Percentiles rank a stretch among this genome's conserved stretches.
Conservation (phyloP, 2,329 filamentous ascomycete species). For the Cytospora piceae region DNA sequence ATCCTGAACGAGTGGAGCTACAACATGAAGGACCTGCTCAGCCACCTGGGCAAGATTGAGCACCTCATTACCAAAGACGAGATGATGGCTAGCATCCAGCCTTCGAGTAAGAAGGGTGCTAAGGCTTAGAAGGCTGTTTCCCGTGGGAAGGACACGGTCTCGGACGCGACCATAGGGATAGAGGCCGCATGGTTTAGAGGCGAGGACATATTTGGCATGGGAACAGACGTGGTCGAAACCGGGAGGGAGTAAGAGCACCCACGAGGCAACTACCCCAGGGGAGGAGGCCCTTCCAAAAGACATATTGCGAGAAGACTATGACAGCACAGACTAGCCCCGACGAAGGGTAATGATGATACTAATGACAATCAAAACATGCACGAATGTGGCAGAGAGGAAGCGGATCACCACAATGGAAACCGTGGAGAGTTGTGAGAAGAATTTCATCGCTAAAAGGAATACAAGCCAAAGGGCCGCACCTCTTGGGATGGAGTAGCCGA, state of each 20-base stretch:
- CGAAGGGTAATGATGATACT: constrained; percentile 2
- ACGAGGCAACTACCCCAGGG: too few relatives aligned
- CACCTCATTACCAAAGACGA: constrained; percentile 99
- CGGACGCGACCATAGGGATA: constrained; percentile 10
- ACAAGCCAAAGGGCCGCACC: neutral
- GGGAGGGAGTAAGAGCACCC: neutral
- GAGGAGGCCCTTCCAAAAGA: neutral
- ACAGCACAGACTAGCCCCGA: constrained; percentile 4
- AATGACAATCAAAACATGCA: constrained; percentile 6
- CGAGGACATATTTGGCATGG: neutral
- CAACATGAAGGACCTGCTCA: constrained; percentile 77
- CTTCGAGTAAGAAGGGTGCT: constrained; percentile 40
- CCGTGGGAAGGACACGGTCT: neutral
- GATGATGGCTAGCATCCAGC: constrained; percentile 98
- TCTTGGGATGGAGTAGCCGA: neutral
- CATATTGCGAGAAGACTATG: neutral
- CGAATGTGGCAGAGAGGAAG: constrained; percentile 6
- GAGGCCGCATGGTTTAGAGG: neutral
- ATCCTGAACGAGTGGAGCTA: constrained; percentile 98
- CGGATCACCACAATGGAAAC: neutral
- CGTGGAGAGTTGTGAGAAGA: neutral
- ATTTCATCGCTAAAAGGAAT: neutral
- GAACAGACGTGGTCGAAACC: constrained; percentile 1
- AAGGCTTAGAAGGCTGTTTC: constrained; percentile 18
- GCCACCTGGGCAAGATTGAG: constrained; percentile 83